Evolutionary conservation across 345 rosid genomes (phyloP).

Genomic region (Aquilaria yunnanensis): DNA sequence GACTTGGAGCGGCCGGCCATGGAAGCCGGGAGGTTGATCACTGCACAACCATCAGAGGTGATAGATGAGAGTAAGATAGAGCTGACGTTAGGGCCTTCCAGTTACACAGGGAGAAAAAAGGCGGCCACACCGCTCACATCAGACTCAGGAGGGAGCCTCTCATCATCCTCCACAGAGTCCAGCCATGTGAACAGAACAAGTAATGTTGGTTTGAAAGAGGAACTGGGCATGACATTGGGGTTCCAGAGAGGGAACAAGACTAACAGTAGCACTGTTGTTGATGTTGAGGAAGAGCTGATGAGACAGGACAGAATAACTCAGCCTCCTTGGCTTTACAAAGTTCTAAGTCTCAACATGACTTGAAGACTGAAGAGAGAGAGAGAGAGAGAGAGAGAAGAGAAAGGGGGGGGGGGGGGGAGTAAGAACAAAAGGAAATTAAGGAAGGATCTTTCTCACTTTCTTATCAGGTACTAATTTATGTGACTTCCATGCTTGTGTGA

Average conservation of each 20-base stretch:
- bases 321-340: slow-evolving; percentile 82
- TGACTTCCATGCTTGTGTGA: slow-evolving; percentile 25
- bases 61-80: slow-evolving; percentile 83
- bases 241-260: slow-evolving; percentile 20
- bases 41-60: slow-evolving; percentile 29
- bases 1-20: slow-evolving; percentile 35
- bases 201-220: slow-evolving; percentile 10
- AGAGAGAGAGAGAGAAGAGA: background rate
- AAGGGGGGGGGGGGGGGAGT: too few relatives aligned
- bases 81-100: slow-evolving; percentile 76
- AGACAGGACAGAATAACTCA: slow-evolving; percentile 51
- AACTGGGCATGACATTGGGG: slow-evolving; percentile 19
- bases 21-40: background rate
- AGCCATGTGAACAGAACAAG: slow-evolving; percentile 40
- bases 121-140: slow-evolving; percentile 31
- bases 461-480: slow-evolving; percentile 24
- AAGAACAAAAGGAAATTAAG: too few relatives aligned
- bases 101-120: slow-evolving; percentile 35
- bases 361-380: slow-evolving; percentile 11
- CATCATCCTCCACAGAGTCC: slow-evolving; percentile 75
- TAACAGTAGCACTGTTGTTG: slow-evolving; percentile 4
- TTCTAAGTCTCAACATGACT: slow-evolving; percentile 66
- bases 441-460: slow-evolving; percentile 14
- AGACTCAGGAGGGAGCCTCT: slow-evolving; percentile 57
- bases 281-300: slow-evolving; percentile 45